Conservation (phyloP, 495 filamentous ascomycete species). For the Lentithecium fluviatile region DNA sequence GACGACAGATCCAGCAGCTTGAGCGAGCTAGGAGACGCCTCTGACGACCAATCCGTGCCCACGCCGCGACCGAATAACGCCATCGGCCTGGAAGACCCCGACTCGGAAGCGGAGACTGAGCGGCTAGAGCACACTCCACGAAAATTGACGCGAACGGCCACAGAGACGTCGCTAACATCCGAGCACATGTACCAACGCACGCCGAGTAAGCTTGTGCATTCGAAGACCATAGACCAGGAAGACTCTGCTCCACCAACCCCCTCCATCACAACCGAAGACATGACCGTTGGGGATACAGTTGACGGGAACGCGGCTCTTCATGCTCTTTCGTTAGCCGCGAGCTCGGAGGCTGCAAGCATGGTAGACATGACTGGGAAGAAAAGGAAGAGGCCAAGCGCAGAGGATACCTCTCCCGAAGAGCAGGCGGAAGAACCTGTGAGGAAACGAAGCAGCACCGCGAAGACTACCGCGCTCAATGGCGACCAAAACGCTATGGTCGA, state of each 20-base stretch:
- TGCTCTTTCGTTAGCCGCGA: slow-evolving; percentile 24
- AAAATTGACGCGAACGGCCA: slow-evolving; percentile 47
- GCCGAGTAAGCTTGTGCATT: slow-evolving; percentile 40
- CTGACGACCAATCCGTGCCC: slow-evolving; percentile 56
- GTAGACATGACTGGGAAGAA: slow-evolving; percentile 43
- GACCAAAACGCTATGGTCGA: slow-evolving; percentile 17
- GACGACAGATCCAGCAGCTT: slow-evolving; percentile 65
- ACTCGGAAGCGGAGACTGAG: slow-evolving; percentile 98
- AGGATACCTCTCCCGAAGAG: slow-evolving; percentile 38
- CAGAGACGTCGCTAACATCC: slow-evolving; percentile 23
- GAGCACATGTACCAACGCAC: slow-evolving; percentile 38
- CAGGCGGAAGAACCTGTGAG: slow-evolving; percentile 52
- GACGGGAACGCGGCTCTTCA: slow-evolving; percentile 13
- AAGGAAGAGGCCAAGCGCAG: slow-evolving; percentile 48
- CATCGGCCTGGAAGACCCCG: slow-evolving; percentile 57
- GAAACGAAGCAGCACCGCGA: slow-evolving; percentile 59
- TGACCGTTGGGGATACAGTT: background rate
- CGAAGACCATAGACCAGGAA: slow-evolving; percentile 22
- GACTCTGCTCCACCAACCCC: slow-evolving; percentile 27
- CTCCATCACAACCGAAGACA: background rate
- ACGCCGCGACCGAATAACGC: slow-evolving; percentile 18
- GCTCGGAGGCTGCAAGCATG: slow-evolving; percentile 30
- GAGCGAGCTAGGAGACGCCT: slow-evolving; percentile 85
- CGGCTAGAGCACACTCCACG: slow-evolving; percentile 88
- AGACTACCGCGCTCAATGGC: slow-evolving; percentile 18